phyloP scores from a whole-genome alignment of 768 basidiomycete species.

The Boletus patriciae region DNA sequence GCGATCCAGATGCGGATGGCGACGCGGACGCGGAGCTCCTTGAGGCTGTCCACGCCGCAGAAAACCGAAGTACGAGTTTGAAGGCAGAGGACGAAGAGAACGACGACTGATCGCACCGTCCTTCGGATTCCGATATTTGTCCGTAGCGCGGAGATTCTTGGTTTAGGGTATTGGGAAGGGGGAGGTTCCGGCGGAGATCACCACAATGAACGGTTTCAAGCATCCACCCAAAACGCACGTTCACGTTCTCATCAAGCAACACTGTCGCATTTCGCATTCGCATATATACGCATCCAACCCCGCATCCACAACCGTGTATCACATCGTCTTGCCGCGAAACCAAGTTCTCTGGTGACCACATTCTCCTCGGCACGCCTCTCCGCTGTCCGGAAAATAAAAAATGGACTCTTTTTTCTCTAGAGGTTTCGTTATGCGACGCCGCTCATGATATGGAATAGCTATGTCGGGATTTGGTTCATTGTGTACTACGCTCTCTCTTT shows the following conservation, averaged over 20 bases:
- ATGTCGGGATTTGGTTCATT: slow-evolving; percentile 5
- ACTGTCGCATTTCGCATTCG: slow-evolving; percentile 8
- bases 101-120: slow-evolving; percentile 14
- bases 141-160: background rate
- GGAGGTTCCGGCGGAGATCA: slow-evolving; percentile 1
- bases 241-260: slow-evolving; percentile 1
- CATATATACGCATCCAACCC: slow-evolving; percentile 3
- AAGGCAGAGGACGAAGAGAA: slow-evolving; percentile 30
- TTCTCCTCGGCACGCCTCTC: background rate
- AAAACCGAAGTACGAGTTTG: slow-evolving; percentile 40
- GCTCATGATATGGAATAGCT: slow-evolving; percentile 17
- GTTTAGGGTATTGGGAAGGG: slow-evolving; percentile 19
- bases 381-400: slow-evolving; percentile 15
- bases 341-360: background rate
- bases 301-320: slow-evolving; percentile 5
- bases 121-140: background rate
- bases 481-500: slow-evolving; percentile 8
- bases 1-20: slow-evolving; percentile 39
- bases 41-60: slow-evolving; percentile 53
- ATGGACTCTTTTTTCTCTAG: slow-evolving; percentile 2
- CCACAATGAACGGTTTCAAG: slow-evolving; percentile 7
- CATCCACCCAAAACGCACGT: background rate
- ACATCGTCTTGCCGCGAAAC: background rate
- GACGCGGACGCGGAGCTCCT: slow-evolving; percentile 48
- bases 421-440: slow-evolving; percentile 6